Conservation (phyloP, 495 filamentous ascomycete species). For the Neurospora sp. region DNA sequence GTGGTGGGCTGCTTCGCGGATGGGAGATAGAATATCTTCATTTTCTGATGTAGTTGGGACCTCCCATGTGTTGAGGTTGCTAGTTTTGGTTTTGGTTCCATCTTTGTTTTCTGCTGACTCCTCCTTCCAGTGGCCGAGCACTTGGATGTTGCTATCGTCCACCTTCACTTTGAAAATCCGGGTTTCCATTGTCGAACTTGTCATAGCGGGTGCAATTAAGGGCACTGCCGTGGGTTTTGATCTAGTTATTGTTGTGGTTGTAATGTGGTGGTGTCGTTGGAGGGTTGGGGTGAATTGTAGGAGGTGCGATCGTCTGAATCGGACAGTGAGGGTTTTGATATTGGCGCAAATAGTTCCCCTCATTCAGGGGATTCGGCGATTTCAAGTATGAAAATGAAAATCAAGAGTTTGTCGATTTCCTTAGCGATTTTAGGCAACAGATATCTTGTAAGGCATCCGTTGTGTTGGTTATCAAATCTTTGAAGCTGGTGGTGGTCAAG, state of each 20-base stretch:
- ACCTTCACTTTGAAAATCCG: conserved; percentile 22
- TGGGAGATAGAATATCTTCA: conserved; percentile 7
- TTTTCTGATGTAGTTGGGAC: conserved; percentile 1
- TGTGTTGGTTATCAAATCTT: not conserved
- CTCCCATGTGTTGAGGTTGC: conserved; percentile 12
- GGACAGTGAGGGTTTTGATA: not conserved
- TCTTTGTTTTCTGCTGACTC: not conserved
- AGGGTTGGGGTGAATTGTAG: not conserved
- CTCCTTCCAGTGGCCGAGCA: conserved; percentile 15
- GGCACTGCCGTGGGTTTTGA: not conserved
- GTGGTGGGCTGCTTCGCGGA: conserved; percentile 47
- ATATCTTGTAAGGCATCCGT: not conserved
- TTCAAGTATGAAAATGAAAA: not conserved
- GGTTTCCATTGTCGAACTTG: conserved; percentile 19
- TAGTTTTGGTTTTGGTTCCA: not conserved
- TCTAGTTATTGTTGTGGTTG: conserved; percentile 2
- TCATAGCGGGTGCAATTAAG: not conserved
- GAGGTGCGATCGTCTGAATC: not conserved
- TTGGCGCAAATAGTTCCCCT: not conserved
- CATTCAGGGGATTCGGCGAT: not conserved
- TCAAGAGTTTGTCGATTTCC: not conserved
- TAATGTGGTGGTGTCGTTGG: not conserved
- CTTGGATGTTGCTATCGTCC: conserved; percentile 3
- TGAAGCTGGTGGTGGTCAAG: not conserved
- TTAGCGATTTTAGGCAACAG: not conserved